Percentiles rank a stretch among this genome's conserved stretches.
phyloP scores from a whole-genome alignment of 225 moss, liverwort and hornwort species.

The Sphagnum tenellum region DNA sequence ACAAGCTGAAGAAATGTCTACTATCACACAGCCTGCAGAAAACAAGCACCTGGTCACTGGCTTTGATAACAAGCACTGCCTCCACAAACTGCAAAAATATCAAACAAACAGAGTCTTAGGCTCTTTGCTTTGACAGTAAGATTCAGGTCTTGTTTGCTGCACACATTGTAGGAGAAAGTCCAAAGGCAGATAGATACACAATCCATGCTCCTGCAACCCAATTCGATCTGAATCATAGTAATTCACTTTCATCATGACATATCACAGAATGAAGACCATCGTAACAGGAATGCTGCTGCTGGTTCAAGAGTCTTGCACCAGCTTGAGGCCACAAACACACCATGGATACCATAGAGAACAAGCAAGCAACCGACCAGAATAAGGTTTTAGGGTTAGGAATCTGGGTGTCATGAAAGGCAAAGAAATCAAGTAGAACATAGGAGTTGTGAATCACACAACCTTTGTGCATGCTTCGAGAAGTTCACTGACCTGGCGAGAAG shows the following conservation, averaged over 20 bases:
- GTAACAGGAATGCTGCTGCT: too few relatives aligned
- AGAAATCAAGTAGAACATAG: neutral
- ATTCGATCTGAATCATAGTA: too few relatives aligned
- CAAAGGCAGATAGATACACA: too few relatives aligned
- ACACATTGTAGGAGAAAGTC: too few relatives aligned
- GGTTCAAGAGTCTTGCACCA: neutral
- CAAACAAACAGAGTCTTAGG: neutral
- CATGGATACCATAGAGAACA: neutral
- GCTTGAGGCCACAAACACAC: neutral
- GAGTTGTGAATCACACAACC: neutral
- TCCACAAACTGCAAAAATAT: conserved; percentile 33
- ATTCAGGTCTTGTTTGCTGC: neutral
- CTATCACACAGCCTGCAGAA: too few relatives aligned
- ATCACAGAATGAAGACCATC: too few relatives aligned
- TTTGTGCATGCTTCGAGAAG: neutral
- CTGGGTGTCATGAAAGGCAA: too few relatives aligned
- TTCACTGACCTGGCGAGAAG: conserved; percentile 32
- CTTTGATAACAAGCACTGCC: conserved; percentile 36
- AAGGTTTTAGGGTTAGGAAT: neutral
- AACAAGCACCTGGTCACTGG: conserved; percentile 23
- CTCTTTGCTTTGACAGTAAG: neutral
- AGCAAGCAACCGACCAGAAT: neutral
- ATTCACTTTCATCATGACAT: too few relatives aligned
- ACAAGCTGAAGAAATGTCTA: too few relatives aligned
- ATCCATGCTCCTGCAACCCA: too few relatives aligned